Evolutionary conservation across 805 yeast genomes (phyloP).

Genomic region (Myxozyma vanderwaltii): DNA sequence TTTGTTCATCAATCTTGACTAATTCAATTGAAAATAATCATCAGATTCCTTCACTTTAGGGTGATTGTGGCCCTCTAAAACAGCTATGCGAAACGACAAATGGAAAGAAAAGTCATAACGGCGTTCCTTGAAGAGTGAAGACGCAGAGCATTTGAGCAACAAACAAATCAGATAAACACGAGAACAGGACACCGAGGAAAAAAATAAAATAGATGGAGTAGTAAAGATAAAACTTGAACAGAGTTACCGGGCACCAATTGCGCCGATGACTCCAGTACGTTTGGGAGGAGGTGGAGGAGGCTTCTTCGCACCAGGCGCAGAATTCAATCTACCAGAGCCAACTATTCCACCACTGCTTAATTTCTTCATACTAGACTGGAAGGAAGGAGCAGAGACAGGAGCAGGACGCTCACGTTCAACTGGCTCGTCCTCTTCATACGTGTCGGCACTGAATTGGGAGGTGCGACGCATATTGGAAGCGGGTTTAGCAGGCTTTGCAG

Average conservation of each 20-base stretch:
- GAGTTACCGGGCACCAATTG: constrained; percentile 23
- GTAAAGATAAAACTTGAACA: background rate
- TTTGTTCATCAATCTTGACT: too few species aligned
- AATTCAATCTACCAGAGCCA: constrained; percentile 17
- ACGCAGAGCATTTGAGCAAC: background rate
- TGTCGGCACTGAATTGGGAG: constrained; percentile 11
- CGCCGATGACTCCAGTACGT: constrained; percentile 30
- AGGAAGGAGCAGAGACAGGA: constrained; percentile 19
- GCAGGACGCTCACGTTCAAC: constrained; percentile 8
- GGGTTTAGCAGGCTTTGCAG: constrained; percentile 26
- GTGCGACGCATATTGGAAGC: constrained; percentile 9
- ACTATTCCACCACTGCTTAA: constrained; percentile 15
- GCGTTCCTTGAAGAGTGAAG: background rate
- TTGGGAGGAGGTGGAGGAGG: constrained; percentile 34
- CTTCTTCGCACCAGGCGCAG: constrained; percentile 23
- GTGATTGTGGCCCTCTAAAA: background rate
- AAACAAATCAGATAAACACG: background rate
- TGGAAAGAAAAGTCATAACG: background rate
- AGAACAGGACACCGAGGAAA: background rate
- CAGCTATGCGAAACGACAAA: constrained; percentile 1
- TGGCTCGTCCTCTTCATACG: constrained; percentile 9
- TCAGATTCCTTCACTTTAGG: background rate
- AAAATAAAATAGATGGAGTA: background rate
- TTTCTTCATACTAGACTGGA: constrained; percentile 33
- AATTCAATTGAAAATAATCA: background rate